A percentile compares a stretch with the other conserved stretches of the same genome.
phyloP scores from a whole-genome alignment of 805 yeast genomes.

The Monosporozyma aerobia region DNA sequence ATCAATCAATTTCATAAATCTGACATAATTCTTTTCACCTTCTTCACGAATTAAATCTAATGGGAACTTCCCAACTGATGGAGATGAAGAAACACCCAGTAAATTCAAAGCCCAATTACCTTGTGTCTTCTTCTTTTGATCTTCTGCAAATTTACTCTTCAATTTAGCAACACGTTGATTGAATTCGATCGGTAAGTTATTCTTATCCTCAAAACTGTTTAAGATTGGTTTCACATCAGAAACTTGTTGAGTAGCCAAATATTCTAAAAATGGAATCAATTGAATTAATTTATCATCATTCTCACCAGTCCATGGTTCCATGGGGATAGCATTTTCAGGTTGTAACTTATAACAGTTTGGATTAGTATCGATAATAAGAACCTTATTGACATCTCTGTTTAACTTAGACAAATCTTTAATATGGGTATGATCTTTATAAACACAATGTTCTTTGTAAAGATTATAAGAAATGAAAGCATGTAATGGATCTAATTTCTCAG shows the following conservation, averaged over 20 bases:
- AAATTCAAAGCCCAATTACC: constrained; percentile 48
- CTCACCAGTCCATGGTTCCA: constrained; percentile 79
- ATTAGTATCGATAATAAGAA: constrained; percentile 70
- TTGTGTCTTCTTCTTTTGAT: constrained; percentile 37
- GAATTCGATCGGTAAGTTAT: constrained; percentile 68
- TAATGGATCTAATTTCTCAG: constrained; percentile 85
- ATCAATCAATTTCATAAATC: constrained; percentile 70
- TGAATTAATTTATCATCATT: constrained; percentile 71
- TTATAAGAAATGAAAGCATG: constrained; percentile 83
- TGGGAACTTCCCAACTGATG: constrained; percentile 41
- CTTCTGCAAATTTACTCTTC: constrained; percentile 60
- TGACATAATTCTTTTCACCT: constrained; percentile 81
- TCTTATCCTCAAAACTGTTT: constrained; percentile 58
- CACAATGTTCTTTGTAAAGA: constrained; percentile 81
- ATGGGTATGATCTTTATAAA: constrained; percentile 75
- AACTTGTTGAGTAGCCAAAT: constrained; percentile 76
- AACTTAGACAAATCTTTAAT: constrained; percentile 83
- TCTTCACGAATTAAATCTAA: constrained; percentile 83
- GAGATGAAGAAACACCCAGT: constrained; percentile 43
- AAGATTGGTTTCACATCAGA: constrained; percentile 87
- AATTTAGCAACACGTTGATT: constrained; percentile 65
- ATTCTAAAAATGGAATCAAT: constrained; percentile 89
- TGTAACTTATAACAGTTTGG: constrained; percentile 66
- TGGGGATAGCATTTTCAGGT: constrained; percentile 88
- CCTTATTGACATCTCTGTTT: constrained; percentile 83